A percentile compares a stretch with the other conserved stretches of the same genome.
These are phyloP conservation scores for Phragmites australis DNA, from an alignment of 176 grass and related monocot species.

Conservation along the genomic window DNA sequence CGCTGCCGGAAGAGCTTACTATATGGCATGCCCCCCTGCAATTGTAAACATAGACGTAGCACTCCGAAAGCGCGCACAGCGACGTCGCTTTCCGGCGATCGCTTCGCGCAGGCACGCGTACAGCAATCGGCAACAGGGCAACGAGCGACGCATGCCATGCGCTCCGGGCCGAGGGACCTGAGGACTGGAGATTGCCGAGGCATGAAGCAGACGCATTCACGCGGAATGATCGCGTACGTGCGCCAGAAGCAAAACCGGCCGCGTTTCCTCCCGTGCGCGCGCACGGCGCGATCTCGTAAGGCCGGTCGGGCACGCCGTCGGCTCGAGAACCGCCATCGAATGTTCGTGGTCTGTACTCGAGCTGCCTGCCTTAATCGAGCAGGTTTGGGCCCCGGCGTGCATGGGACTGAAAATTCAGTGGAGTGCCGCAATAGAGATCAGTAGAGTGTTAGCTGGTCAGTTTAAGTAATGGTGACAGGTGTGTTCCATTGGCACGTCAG, in stretches of 20 bases:
- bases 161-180: not conserved
- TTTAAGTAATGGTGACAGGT: not conserved
- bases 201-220: conserved; percentile 41
- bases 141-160: not conserved
- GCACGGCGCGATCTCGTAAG: not conserved
- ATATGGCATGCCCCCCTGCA: no score
- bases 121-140: not conserved
- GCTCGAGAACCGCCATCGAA: not conserved
- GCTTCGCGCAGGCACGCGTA: no score
- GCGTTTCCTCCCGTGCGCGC: not conserved
- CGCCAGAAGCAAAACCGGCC: not conserved
- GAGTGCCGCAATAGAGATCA: not conserved
- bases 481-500: not conserved
- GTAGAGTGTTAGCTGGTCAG: no score
- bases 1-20: no score
- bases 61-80: not conserved
- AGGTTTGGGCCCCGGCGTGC: not conserved
- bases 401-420: not conserved
- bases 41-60: not conserved
- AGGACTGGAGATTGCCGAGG: conserved; percentile 14
- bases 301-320: conserved; percentile 10
- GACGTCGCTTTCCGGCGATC: not conserved
- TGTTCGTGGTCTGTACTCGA: not conserved
- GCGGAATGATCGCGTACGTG: not conserved
- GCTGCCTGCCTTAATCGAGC: not conserved